Evolutionary conservation across 139 green algal genomes (phyloP).

Genomic region (Micractinium conductrix): DNA sequence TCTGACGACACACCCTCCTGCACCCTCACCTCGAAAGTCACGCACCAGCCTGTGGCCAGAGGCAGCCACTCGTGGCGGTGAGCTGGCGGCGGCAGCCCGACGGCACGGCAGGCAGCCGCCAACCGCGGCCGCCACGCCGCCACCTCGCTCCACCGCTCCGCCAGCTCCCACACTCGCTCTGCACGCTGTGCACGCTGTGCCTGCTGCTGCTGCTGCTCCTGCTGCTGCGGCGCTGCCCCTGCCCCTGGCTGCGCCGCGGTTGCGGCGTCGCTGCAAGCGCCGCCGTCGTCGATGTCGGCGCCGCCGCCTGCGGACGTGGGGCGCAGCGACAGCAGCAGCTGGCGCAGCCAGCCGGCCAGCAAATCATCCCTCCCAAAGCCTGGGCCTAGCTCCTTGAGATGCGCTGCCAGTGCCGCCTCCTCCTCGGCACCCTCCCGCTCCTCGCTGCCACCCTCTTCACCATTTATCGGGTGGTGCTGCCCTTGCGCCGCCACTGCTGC

Average conservation of each 20-base stretch:
- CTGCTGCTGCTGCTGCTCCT: not conserved
- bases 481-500: not conserved
- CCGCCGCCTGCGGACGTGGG: not conserved
- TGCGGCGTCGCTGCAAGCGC: no score
- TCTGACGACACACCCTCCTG: no score
- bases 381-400: not conserved
- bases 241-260: not conserved
- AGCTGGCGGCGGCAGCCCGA: not conserved
- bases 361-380: not conserved
- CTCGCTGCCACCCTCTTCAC: not conserved
- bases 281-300: not conserved
- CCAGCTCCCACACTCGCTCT: not conserved
- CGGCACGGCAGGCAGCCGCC: not conserved
- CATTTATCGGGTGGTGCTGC: not conserved
- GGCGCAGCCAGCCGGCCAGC: constrained; percentile 27
- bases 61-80: constrained; percentile 13
- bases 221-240: not conserved
- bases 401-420: not conserved
- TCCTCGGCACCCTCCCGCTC: not conserved
- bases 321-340: not conserved
- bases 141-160: constrained; percentile 8
- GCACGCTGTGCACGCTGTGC: not conserved
- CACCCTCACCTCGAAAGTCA: constrained; percentile 38
- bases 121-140: not conserved
- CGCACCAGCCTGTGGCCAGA: not conserved